Conservation (phyloP, 495 filamentous ascomycete species). For the Penicillium samsonianum region DNA sequence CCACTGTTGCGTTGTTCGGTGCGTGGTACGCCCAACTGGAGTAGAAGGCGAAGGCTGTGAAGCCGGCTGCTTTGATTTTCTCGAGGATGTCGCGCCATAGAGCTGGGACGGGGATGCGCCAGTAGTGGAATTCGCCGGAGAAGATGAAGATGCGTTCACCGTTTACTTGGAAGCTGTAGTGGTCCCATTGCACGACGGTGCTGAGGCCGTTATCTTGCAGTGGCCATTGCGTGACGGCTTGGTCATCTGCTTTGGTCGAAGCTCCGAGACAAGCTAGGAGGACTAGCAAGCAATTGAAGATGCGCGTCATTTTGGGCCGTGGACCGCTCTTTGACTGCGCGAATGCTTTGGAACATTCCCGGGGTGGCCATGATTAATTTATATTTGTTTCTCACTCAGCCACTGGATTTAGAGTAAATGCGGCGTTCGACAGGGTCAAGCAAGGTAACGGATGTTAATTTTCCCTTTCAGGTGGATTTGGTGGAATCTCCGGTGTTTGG, state of each 20-base stretch:
- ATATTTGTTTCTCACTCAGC: constrained; percentile 3
- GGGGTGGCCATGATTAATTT: neutral
- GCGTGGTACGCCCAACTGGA: constrained; percentile 60
- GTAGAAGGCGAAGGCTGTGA: constrained; percentile 57
- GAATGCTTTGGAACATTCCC: neutral
- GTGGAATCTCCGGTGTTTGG: constrained; percentile 8
- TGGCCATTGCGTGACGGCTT: constrained; percentile 42
- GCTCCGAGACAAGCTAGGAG: constrained; percentile 22
- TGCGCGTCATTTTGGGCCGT: constrained; percentile 10
- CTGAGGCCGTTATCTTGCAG: constrained; percentile 53
- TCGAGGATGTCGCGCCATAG: constrained; percentile 62
- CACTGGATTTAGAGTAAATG: constrained; percentile 2
- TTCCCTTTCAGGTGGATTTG: constrained; percentile 12
- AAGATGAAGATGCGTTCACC: constrained; percentile 59
- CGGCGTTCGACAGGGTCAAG: constrained; percentile 8
- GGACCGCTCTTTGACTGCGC: neutral
- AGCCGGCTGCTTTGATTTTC: constrained; percentile 64
- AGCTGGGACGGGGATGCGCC: constrained; percentile 58
- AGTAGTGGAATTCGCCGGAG: constrained; percentile 64
- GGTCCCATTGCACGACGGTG: constrained; percentile 55
- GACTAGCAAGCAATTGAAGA: constrained; percentile 18
- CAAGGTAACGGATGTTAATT: constrained; percentile 10
- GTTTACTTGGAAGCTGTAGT: constrained; percentile 60
- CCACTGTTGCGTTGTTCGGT: constrained; percentile 50
- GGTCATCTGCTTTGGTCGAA: constrained; percentile 22